A percentile compares a stretch with the other conserved stretches of the same genome.
Evolutionary conservation across 495 filamentous ascomycete species (phyloP).

Genomic region (Annulohypoxylon moriforme): DNA sequence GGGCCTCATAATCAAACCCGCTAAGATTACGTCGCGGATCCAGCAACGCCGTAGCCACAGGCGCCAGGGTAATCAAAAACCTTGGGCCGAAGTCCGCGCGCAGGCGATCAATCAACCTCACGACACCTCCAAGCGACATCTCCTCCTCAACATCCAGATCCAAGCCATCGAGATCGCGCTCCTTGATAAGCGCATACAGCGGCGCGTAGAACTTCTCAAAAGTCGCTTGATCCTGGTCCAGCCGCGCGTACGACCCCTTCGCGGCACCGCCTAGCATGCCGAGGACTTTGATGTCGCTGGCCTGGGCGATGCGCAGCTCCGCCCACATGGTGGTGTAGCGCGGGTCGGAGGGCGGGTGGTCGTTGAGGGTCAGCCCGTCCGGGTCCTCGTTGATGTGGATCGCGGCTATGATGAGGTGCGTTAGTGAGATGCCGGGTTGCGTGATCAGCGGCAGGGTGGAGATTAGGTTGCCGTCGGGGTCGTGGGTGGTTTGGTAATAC

Average conservation of each 20-base stretch:
- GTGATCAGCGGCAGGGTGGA: conserved; percentile 77
- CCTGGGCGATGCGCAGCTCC: conserved; percentile 72
- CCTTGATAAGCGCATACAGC: conserved; percentile 67
- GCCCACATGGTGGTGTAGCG: conserved; percentile 73
- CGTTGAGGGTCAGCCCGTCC: conserved; percentile 75
- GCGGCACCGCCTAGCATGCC: conserved; percentile 89
- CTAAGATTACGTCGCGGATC: conserved; percentile 68
- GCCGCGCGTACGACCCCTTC: conserved; percentile 70
- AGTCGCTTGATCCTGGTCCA: conserved; percentile 64
- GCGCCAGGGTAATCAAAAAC: conserved; percentile 82
- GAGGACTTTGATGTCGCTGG: conserved; percentile 74
- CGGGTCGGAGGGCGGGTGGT: conserved; percentile 71
- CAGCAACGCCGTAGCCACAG: conserved; percentile 77
- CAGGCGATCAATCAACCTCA: conserved; percentile 76
- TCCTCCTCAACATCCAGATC: conserved; percentile 87
- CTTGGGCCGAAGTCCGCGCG: conserved; percentile 73
- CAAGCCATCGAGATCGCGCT: conserved; percentile 72
- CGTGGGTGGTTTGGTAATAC: conserved; percentile 76
- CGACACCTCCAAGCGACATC: conserved; percentile 76
- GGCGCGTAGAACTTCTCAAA: conserved; percentile 78
- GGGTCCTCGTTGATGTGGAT: conserved; percentile 79
- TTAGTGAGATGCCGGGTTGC: conserved; percentile 63
- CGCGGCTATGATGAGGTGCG: conserved; percentile 82
- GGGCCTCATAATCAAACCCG: conserved; percentile 76
- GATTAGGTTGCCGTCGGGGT: conserved; percentile 68